A percentile compares a stretch with the other conserved stretches of the same genome.
These are phyloP conservation scores for Alternaria novae-zelandiae DNA, from an alignment of 2,329 filamentous ascomycete genomes.

Conservation along the genomic window DNA sequence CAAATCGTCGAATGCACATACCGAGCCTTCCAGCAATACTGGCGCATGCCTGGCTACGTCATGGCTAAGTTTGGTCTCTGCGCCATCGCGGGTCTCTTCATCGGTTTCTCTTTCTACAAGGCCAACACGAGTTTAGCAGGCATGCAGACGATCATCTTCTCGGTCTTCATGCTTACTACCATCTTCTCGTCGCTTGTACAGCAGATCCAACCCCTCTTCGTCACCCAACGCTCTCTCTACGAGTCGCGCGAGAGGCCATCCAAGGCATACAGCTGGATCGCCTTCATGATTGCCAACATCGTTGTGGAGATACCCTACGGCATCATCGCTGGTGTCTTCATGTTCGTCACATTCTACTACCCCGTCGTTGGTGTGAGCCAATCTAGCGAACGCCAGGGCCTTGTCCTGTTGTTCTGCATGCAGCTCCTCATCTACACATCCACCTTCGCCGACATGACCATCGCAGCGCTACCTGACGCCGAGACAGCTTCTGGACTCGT, in stretches of 20 bases:
- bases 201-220: conserved; percentile 66
- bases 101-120: conserved; percentile 53
- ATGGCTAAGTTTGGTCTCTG: conserved; percentile 40
- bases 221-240: conserved; percentile 64
- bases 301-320: conserved; percentile 74
- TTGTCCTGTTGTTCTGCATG: conserved; percentile 70
- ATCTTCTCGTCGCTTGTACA: conserved; percentile 58
- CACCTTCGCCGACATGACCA: conserved; percentile 76
- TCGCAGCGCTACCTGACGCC: conserved; percentile 72
- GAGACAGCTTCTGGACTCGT: conserved; percentile 71
- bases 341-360: conserved; percentile 73
- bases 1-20: conserved; percentile 47
- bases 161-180: conserved; percentile 58
- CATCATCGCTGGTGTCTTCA: conserved; percentile 66
- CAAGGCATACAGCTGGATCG: conserved; percentile 78
- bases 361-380: conserved; percentile 49
- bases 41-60: conserved; percentile 54
- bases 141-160: conserved; percentile 56
- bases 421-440: conserved; percentile 74
- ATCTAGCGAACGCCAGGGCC: conserved; percentile 55
- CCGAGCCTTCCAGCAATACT: conserved; percentile 56
- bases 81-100: conserved; percentile 38
- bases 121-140: conserved; percentile 47
- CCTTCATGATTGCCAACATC: conserved; percentile 74
- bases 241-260: conserved; percentile 67